These are phyloP conservation scores for Globisporangium solare DNA, from an alignment of 352 stramenopile species.

Conservation along the genomic window DNA sequence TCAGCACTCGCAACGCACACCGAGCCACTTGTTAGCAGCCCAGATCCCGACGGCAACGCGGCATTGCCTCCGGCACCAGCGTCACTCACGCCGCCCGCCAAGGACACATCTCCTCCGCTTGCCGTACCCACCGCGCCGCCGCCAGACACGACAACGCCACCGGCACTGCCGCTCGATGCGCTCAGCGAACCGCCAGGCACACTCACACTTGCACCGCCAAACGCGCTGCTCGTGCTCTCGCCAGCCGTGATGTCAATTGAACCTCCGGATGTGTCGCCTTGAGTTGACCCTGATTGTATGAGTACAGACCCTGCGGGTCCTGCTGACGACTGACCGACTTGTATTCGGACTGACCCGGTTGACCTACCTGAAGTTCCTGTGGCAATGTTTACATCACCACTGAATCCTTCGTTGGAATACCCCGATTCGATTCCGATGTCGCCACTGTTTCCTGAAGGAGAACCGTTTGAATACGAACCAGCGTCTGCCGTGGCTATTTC, in stretches of 20 bases:
- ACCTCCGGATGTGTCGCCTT: conserved; percentile 12
- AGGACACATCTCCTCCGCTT: conserved; percentile 13
- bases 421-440: conserved; percentile 32
- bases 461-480: conserved; percentile 35
- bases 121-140: conserved; percentile 13
- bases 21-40: too few relatives aligned
- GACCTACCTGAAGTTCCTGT: not conserved
- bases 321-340: not conserved
- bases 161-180: conserved; percentile 18
- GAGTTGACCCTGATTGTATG: not conserved
- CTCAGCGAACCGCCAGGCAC: conserved; percentile 10
- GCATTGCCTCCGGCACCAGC: too few relatives aligned
- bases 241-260: conserved; percentile 12
- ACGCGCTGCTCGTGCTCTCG: conserved; percentile 15
- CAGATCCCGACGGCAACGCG: too few relatives aligned
- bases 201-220: conserved; percentile 19
- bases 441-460: conserved; percentile 23
- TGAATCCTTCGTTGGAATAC: conserved; percentile 24
- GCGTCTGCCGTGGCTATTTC: conserved; percentile 39
- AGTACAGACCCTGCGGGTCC: not conserved
- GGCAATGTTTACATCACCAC: conserved; percentile 10
- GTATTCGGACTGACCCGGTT: not conserved
- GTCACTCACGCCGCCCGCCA: conserved; percentile 13
- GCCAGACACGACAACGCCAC: conserved; percentile 15
- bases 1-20: too few relatives aligned